Evolutionary conservation across 306 rosid genomes (phyloP).

Genomic region (Citrullus mucosospermus): DNA sequence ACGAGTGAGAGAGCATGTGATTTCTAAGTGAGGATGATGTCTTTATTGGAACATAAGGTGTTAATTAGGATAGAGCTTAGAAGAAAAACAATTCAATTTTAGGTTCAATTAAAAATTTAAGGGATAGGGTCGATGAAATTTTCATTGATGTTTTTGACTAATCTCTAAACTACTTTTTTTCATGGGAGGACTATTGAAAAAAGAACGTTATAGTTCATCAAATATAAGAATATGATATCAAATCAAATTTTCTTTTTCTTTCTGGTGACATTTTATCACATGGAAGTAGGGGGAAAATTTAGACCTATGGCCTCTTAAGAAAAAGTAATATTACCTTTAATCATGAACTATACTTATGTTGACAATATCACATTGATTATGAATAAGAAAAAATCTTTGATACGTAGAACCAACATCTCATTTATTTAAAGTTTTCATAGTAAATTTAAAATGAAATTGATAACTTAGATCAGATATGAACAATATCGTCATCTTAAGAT

Average conservation of each 20-base stretch:
- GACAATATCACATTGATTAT: not conserved
- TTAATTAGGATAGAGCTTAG: too few relatives aligned
- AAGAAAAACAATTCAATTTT: too few relatives aligned
- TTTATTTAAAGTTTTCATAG: not conserved
- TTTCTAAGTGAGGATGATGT: not conserved
- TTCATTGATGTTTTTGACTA: not conserved
- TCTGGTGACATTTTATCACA: not conserved
- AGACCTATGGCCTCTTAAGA: not conserved
- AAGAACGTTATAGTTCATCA: not conserved
- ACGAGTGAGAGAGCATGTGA: not conserved
- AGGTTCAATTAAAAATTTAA: too few relatives aligned
- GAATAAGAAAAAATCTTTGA: not conserved
- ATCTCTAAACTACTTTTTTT: not conserved
- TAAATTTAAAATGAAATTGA: not conserved
- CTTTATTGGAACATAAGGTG: too few relatives aligned
- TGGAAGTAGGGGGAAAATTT: not conserved
- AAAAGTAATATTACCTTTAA: not conserved
- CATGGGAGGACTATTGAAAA: not conserved
- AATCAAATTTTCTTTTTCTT: not conserved
- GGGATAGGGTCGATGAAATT: too few relatives aligned
- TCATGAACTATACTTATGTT: not conserved
- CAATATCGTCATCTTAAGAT: not conserved
- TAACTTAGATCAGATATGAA: not conserved
- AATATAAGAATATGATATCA: not conserved
- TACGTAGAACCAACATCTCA: not conserved